Percentiles rank a stretch among this genome's conserved stretches.
phyloP scores from a whole-genome alignment of 2,329 filamentous ascomycete genomes.

The Sphaerulina musiva region DNA sequence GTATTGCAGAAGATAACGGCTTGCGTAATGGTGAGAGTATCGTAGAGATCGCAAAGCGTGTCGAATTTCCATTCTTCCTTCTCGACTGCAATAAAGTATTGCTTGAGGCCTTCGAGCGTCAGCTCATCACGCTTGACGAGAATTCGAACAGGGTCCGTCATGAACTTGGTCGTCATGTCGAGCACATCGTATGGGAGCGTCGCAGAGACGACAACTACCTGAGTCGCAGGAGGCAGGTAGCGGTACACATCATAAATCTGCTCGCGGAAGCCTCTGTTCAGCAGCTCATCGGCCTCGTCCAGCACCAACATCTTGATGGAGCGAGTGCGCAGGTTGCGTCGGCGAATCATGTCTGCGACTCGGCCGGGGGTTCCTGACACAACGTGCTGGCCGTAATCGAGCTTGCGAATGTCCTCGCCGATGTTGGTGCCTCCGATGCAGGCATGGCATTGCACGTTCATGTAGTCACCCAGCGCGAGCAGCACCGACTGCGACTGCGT shows the following conservation, averaged over 20 bases:
- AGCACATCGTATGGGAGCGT: conserved; percentile 96
- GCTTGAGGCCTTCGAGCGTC: conserved; percentile 93
- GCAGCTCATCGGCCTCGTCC: conserved; percentile 69
- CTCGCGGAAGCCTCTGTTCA: conserved; percentile 93
- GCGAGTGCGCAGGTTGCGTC: conserved; percentile 64
- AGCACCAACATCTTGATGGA: conserved; percentile 75
- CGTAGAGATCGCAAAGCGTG: conserved; percentile 96
- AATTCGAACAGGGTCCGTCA: conserved; percentile 95
- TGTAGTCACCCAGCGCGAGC: conserved; percentile 99
- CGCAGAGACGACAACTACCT: conserved; percentile 96
- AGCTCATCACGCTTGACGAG: conserved; percentile 98
- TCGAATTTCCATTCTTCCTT: conserved; percentile 99
- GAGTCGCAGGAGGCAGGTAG: conserved; percentile 89
- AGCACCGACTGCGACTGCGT: conserved; percentile 98
- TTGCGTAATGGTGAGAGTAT: conserved; percentile 96
- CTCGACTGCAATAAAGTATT: conserved; percentile 98
- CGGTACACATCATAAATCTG: conserved; percentile 99
- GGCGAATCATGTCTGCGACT: conserved; percentile 78
- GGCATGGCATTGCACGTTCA: conserved; percentile 98
- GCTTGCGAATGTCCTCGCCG: conserved; percentile 93
- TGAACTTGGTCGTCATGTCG: conserved; percentile 99
- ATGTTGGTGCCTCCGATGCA: conserved; percentile 98
- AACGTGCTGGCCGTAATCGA: conserved; percentile 95
- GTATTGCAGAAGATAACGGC: conserved; percentile 99
- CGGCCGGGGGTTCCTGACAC: conserved; percentile 96